These are phyloP conservation scores for Sclerotinia sclerotiorum DNA, from an alignment of 2,329 filamentous ascomycete genomes.

Conservation along the genomic window DNA sequence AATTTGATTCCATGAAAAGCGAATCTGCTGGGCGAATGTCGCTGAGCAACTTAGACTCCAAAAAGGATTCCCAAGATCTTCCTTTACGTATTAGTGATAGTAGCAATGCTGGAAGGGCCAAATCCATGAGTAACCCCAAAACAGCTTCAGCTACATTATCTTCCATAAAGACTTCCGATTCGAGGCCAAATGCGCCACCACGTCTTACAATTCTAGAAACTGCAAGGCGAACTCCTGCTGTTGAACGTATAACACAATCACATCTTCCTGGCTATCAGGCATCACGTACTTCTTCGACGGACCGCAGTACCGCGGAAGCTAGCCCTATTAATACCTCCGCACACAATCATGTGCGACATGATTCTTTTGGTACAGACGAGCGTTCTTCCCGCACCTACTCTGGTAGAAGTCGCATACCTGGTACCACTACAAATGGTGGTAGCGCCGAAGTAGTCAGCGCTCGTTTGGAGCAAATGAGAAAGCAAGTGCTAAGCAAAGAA, in stretches of 20 bases:
- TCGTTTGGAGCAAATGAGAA: slow-evolving; percentile 70
- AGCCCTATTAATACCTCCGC: slow-evolving; percentile 59
- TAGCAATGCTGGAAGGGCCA: slow-evolving; percentile 26
- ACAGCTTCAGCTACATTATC: slow-evolving; percentile 38
- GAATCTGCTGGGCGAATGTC: slow-evolving; percentile 14
- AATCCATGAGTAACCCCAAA: slow-evolving; percentile 37
- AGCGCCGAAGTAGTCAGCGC: slow-evolving; percentile 60
- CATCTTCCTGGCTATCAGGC: slow-evolving; percentile 47
- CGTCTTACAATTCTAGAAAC: slow-evolving; percentile 31
- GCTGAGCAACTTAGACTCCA: slow-evolving; percentile 18
- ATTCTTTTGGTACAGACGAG: slow-evolving; percentile 52
- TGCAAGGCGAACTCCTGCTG: slow-evolving; percentile 41
- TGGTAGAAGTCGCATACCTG: slow-evolving; percentile 53
- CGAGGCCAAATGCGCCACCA: slow-evolving; percentile 36
- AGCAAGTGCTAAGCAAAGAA: slow-evolving; percentile 87
- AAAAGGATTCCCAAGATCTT: slow-evolving; percentile 17
- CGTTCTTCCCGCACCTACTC: slow-evolving; percentile 43
- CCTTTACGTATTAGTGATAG: slow-evolving; percentile 33
- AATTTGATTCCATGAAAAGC: slow-evolving; percentile 27
- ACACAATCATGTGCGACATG: slow-evolving; percentile 58
- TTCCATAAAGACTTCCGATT: slow-evolving; percentile 38
- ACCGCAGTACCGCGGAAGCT: slow-evolving; percentile 56
- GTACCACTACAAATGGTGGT: slow-evolving; percentile 56
- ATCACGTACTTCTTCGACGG: slow-evolving; percentile 60
- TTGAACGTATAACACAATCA: slow-evolving; percentile 45